phyloP scores from a whole-genome alignment of 345 rosid genomes.

The Noccaea caerulescens region DNA sequence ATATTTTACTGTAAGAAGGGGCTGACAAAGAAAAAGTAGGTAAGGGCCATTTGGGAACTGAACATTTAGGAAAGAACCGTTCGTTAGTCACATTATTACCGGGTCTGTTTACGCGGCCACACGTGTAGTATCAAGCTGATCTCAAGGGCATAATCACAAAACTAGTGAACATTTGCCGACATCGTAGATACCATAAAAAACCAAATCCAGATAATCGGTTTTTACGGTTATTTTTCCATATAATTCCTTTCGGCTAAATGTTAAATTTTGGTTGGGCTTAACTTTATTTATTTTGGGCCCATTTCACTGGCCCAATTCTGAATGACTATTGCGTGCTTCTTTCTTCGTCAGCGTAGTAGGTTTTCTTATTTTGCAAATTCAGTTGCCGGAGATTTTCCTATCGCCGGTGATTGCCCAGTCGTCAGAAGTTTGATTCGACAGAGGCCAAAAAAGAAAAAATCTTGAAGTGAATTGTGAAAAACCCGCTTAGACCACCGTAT shows the following conservation, averaged over 20 bases:
- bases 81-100: constrained; percentile 20
- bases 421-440: neutral
- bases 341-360: too few species aligned
- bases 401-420: neutral
- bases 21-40: neutral
- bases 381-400: neutral
- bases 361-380: too few species aligned
- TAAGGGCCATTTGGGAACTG: constrained; percentile 1
- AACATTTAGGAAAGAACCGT: neutral
- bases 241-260: neutral
- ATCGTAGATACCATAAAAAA: constrained; percentile 2
- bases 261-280: neutral
- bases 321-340: too few species aligned
- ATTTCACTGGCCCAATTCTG: neutral
- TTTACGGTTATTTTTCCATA: too few species aligned
- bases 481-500: neutral
- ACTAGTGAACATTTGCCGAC: constrained; percentile 38
- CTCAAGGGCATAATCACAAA: neutral
- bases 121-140: constrained; percentile 19
- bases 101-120: constrained; percentile 29
- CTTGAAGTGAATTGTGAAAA: neutral
- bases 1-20: neutral
- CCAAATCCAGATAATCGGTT: neutral
- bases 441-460: neutral
- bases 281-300: neutral